phyloP scores from a whole-genome alignment of 2,329 filamentous ascomycete genomes.

The Diplodia mutila region DNA sequence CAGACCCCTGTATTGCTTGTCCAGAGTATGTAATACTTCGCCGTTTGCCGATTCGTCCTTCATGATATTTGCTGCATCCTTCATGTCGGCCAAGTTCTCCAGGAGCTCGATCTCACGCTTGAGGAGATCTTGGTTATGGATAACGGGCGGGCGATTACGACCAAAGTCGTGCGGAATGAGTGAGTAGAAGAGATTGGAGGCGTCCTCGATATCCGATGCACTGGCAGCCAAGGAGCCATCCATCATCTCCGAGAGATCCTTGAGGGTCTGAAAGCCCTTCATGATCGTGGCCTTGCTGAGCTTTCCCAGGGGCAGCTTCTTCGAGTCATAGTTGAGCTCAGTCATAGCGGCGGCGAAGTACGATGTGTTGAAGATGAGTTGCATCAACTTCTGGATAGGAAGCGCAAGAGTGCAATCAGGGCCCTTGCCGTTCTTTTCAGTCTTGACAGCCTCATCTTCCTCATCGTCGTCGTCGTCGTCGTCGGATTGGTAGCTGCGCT shows the following conservation, averaged over 20 bases:
- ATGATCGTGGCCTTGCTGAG: slow-evolving; percentile 78
- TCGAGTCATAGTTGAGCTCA: slow-evolving; percentile 70
- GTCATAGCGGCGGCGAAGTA: slow-evolving; percentile 71
- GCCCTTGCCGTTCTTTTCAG: slow-evolving; percentile 27
- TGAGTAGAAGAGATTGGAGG: slow-evolving; percentile 81
- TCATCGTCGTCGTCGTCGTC: slow-evolving; percentile 59
- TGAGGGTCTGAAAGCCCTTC: slow-evolving; percentile 75
- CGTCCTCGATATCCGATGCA: slow-evolving; percentile 56
- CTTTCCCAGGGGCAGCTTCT: slow-evolving; percentile 83
- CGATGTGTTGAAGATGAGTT: slow-evolving; percentile 80
- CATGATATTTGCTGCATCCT: slow-evolving; percentile 77
- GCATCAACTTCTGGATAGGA: slow-evolving; percentile 70
- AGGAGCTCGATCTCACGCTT: slow-evolving; percentile 80
- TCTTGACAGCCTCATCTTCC: slow-evolving; percentile 49
- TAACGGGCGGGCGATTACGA: slow-evolving; percentile 71
- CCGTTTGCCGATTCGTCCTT: slow-evolving; percentile 60
- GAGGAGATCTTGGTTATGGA: slow-evolving; percentile 60
- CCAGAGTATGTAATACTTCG: slow-evolving; percentile 64
- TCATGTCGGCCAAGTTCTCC: slow-evolving; percentile 83
- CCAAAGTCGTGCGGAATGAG: slow-evolving; percentile 83
- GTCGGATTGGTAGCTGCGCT: slow-evolving; percentile 74
- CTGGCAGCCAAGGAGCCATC: slow-evolving; percentile 55
- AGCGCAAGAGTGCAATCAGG: slow-evolving; percentile 49
- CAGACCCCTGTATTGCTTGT: slow-evolving; percentile 72
- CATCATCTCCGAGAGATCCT: slow-evolving; percentile 72